Conservation (phyloP, 352 stramenopile genomes). For the Pythium chondricola region DNA sequence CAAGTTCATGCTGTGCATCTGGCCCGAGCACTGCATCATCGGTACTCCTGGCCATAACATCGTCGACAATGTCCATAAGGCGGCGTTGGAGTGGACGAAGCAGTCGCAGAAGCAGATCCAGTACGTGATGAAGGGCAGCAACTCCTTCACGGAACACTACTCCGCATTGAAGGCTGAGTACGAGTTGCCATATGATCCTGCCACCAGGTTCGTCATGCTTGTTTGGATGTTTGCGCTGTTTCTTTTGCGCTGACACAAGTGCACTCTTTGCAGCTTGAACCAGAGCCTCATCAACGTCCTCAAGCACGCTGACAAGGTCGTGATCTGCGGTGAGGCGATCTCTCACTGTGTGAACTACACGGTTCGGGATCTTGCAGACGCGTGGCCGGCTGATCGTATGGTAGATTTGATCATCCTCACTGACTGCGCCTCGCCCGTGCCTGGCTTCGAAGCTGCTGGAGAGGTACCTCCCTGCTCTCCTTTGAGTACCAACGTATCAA, state of each 20-base stretch:
- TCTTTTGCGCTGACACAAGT: constrained; percentile 40
- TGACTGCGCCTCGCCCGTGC: constrained; percentile 66
- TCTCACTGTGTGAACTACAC: constrained; percentile 98
- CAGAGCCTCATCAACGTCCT: constrained; percentile 80
- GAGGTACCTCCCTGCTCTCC: constrained; percentile 25
- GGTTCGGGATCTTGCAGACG: constrained; percentile 84
- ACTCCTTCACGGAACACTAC: constrained; percentile 96
- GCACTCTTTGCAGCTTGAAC: constrained; percentile 86
- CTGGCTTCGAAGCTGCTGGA: constrained; percentile 61
- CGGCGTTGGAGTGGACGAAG: constrained; percentile 86
- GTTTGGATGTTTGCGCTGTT: no score
- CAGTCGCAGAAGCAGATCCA: constrained; percentile 67
- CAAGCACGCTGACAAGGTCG: constrained; percentile 75
- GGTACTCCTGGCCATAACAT: constrained; percentile 88
- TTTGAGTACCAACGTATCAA: neutral
- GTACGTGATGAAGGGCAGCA: constrained; percentile 93
- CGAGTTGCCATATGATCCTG: constrained; percentile 62
- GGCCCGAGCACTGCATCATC: constrained; percentile 97
- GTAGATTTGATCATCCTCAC: constrained; percentile 71
- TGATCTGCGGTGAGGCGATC: constrained; percentile 92
- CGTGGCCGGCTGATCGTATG: constrained; percentile 72
- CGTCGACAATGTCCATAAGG: constrained; percentile 73
- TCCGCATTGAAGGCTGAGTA: constrained; percentile 93
- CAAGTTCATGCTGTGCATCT: constrained; percentile 93
- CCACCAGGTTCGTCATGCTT: constrained; percentile 81